Conservation (phyloP, 805 yeast genomes). For the Maudiozyma serrabonitensis region DNA sequence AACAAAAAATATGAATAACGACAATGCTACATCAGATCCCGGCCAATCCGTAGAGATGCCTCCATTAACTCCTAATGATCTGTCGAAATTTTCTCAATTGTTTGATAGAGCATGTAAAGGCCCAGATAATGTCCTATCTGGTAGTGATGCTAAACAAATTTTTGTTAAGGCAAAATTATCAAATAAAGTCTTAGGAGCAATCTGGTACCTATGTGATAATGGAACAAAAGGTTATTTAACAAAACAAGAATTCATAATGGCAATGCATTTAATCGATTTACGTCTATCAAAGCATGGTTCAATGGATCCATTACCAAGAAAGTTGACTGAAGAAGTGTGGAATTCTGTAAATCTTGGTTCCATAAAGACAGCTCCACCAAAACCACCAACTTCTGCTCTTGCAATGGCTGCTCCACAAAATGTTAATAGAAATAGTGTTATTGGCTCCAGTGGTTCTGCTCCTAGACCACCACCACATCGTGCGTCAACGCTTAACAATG, state of each 20-base stretch:
- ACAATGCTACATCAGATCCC: background rate
- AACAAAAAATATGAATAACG: background rate
- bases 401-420: background rate
- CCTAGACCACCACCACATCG: constrained; percentile 2
- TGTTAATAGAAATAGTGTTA: background rate
- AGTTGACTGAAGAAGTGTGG: constrained; percentile 36
- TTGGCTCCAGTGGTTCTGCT: background rate
- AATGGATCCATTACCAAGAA: constrained; percentile 46
- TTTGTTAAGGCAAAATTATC: constrained; percentile 84
- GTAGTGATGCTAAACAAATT: constrained; percentile 70
- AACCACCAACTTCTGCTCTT: background rate
- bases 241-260: constrained; percentile 71
- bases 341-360: constrained; percentile 22
- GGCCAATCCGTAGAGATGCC: constrained; percentile 23
- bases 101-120: constrained; percentile 49
- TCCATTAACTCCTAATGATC: constrained; percentile 46
- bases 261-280: constrained; percentile 85
- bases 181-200: constrained; percentile 62
- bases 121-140: constrained; percentile 37
- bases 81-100: constrained; percentile 52
- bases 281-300: constrained; percentile 52
- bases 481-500: background rate
- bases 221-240: constrained; percentile 61
- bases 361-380: background rate
- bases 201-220: constrained; percentile 82